These are phyloP conservation scores for Biscogniauxia sp. DNA, from an alignment of 2,329 filamentous ascomycete species.

Conservation along the genomic window DNA sequence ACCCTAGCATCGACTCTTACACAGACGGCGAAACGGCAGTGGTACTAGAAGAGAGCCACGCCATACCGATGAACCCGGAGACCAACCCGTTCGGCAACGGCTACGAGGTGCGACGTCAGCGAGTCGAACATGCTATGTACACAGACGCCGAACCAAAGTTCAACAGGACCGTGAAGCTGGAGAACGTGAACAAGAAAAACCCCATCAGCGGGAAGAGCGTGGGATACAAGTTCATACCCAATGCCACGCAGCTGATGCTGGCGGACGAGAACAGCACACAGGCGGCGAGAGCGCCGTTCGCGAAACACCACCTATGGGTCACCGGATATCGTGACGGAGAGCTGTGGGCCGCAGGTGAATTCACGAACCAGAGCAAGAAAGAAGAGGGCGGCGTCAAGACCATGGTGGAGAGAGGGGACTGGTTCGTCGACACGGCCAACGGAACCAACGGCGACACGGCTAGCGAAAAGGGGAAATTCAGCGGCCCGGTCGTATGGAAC, in stretches of 20 bases:
- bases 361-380: slow-evolving; percentile 47
- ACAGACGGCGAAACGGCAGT: slow-evolving; percentile 23
- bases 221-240: slow-evolving; percentile 48
- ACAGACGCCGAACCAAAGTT: slow-evolving; percentile 52
- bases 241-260: slow-evolving; percentile 45
- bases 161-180: slow-evolving; percentile 50
- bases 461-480: slow-evolving; percentile 37
- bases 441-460: slow-evolving; percentile 3
- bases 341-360: slow-evolving; percentile 50
- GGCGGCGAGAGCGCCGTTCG: slow-evolving; percentile 43
- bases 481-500: slow-evolving; percentile 53
- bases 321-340: slow-evolving; percentile 49
- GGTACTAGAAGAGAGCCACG: slow-evolving; percentile 32
- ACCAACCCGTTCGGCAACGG: slow-evolving; percentile 62
- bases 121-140: slow-evolving; percentile 44
- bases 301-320: slow-evolving; percentile 47
- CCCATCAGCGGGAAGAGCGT: slow-evolving; percentile 47
- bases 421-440: slow-evolving; percentile 37
- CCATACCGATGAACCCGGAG: slow-evolving; percentile 40
- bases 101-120: slow-evolving; percentile 52
- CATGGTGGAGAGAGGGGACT: slow-evolving; percentile 47
- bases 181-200: slow-evolving; percentile 46
- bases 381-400: slow-evolving; percentile 44
- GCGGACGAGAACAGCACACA: slow-evolving; percentile 44
- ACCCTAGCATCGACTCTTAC: slow-evolving; percentile 53